Evolutionary conservation across 208 protist species (phyloP).

Genomic region (Balamuthia mandrillaris): DNA sequence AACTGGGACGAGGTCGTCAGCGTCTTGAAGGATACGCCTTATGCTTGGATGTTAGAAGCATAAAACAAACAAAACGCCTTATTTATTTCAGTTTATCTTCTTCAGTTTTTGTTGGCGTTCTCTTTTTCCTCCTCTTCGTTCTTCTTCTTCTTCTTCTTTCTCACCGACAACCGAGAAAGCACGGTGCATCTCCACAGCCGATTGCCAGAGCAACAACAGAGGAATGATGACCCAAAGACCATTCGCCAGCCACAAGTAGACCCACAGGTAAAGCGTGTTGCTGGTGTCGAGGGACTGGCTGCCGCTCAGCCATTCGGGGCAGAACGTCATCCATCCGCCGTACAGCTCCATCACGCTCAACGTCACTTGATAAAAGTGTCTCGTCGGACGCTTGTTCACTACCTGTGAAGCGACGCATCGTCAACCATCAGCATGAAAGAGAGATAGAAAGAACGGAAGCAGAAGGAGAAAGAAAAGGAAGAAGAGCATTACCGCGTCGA

Average conservation of each 20-base stretch:
- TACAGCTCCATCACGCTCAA: conserved; percentile 44
- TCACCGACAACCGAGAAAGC: conserved; percentile 5
- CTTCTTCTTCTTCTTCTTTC: too few species aligned
- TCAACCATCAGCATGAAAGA: too few species aligned
- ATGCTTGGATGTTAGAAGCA: too few species aligned
- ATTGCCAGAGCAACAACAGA: conserved; percentile 33
- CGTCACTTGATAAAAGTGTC: conserved; percentile 29
- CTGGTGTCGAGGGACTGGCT: conserved; percentile 28
- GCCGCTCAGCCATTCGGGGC: conserved; percentile 39
- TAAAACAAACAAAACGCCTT: too few species aligned
- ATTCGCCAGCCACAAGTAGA: conserved; percentile 42
- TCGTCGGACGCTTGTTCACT: conserved; percentile 29
- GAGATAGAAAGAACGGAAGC: too few species aligned
- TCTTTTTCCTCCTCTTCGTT: too few species aligned
- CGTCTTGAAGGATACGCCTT: too few species aligned
- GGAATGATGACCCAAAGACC: conserved; percentile 43
- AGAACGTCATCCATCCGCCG: conserved; percentile 44
- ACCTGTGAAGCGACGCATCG: background rate
- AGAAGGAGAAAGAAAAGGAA: background rate
- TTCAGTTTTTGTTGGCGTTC: background rate
- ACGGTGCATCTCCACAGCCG: conserved; percentile 20
- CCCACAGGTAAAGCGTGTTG: conserved; percentile 41
- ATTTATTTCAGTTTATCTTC: too few species aligned
- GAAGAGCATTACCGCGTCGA: too few species aligned
- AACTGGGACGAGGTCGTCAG: too few species aligned